These are phyloP conservation scores for Nakataea oryzae DNA, from an alignment of 2,329 filamentous ascomycete species.

Conservation along the genomic window DNA sequence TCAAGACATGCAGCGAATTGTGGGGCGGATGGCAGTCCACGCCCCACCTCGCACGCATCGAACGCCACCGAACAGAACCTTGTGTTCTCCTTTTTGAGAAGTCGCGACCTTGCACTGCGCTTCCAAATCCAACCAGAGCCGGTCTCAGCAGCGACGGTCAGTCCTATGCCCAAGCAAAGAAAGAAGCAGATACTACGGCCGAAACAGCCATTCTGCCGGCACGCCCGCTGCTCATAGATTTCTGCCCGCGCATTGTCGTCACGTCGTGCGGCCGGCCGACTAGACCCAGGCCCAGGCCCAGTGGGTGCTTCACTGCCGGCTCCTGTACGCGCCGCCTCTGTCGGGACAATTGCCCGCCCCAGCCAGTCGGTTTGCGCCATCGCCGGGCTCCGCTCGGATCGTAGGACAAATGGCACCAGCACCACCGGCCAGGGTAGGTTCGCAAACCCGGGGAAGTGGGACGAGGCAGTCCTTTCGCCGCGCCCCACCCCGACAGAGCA, in stretches of 20 bases:
- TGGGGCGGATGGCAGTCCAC: neutral
- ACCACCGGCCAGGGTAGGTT: neutral
- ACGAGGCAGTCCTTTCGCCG: neutral
- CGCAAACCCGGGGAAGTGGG: neutral
- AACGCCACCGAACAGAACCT: neutral
- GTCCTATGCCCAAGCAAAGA: neutral
- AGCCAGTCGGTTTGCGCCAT: neutral
- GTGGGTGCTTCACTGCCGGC: neutral
- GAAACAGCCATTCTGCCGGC: neutral
- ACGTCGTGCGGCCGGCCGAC: neutral
- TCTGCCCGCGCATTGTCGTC: neutral
- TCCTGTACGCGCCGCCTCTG: neutral
- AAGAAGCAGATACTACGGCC: neutral
- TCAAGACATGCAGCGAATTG: neutral
- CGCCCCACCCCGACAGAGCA: conserved; percentile 4
- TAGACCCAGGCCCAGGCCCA: no score
- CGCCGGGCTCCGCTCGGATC: neutral
- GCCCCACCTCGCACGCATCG: neutral
- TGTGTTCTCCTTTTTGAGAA: neutral
- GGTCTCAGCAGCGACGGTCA: neutral
- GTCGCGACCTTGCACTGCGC: neutral
- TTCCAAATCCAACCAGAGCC: neutral
- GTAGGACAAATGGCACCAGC: neutral
- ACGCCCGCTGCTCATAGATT: neutral
- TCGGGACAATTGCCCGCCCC: neutral